phyloP scores from a whole-genome alignment of 176 grass and related monocot genomes.

The Microstegium vimineum region DNA sequence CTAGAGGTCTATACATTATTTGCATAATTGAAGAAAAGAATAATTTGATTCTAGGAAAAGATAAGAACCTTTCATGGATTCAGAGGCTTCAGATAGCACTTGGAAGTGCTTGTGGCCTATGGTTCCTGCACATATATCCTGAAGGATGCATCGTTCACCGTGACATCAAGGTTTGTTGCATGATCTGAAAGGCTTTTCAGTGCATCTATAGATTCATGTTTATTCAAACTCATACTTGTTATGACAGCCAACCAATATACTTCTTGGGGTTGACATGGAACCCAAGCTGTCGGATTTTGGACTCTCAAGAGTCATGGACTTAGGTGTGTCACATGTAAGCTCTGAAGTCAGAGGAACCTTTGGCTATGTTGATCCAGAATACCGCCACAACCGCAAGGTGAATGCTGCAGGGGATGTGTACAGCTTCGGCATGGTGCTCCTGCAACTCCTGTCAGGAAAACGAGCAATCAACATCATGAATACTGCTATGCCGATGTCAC shows the following conservation, averaged over 20 bases:
- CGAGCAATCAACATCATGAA: constrained; percentile 60
- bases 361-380: constrained; percentile 72
- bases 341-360: constrained; percentile 79
- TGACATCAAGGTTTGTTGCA: constrained; percentile 59
- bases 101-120: constrained; percentile 63
- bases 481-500: constrained; percentile 51
- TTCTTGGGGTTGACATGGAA: constrained; percentile 59
- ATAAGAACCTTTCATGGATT: constrained; percentile 55
- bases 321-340: constrained; percentile 50
- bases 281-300: constrained; percentile 66
- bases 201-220: constrained; percentile 9
- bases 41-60: constrained; percentile 49
- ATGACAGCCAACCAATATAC: constrained; percentile 68
- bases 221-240: not conserved
- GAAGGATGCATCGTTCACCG: constrained; percentile 78
- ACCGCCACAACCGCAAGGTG: constrained; percentile 64
- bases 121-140: constrained; percentile 69
- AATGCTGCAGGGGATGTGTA: constrained; percentile 71
- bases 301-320: constrained; percentile 52
- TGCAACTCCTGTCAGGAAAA: constrained; percentile 61
- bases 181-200: not conserved
- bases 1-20: not conserved
- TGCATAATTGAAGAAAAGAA: not conserved
- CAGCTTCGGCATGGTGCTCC: constrained; percentile 68
- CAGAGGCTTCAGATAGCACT: constrained; percentile 64